phyloP scores from a whole-genome alignment of 2,329 filamentous ascomycete species.

The Pseudogymnoascus sp. region DNA sequence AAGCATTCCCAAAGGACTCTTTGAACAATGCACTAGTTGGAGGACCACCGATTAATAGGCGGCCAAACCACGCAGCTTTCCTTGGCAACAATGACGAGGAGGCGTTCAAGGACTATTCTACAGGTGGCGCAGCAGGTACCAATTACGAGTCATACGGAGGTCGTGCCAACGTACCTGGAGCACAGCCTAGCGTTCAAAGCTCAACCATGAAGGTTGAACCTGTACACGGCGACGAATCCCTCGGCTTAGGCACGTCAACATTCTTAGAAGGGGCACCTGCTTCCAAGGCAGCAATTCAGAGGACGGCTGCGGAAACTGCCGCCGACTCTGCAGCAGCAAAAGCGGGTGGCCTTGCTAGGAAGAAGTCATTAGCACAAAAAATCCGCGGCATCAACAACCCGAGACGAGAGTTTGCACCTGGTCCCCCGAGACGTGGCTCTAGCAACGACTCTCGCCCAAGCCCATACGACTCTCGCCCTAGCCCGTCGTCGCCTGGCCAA shows the following conservation, averaged over 20 bases:
- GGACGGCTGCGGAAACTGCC: slow-evolving; percentile 55
- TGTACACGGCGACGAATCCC: slow-evolving; percentile 75
- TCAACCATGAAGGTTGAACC: slow-evolving; percentile 59
- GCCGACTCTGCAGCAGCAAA: slow-evolving; percentile 45
- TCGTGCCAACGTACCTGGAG: slow-evolving; percentile 31
- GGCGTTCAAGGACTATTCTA: slow-evolving; percentile 73
- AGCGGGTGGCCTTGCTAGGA: slow-evolving; percentile 61
- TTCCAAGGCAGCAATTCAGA: slow-evolving; percentile 69
- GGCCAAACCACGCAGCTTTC: slow-evolving; percentile 80
- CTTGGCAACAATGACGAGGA: slow-evolving; percentile 76
- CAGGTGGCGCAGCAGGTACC: slow-evolving; percentile 31
- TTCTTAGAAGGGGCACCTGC: slow-evolving; percentile 93
- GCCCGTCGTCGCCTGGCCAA: slow-evolving; percentile 29
- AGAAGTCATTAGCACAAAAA: slow-evolving; percentile 91
- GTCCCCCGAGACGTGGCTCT: slow-evolving; percentile 50
- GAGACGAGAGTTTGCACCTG: slow-evolving; percentile 41
- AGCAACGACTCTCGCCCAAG: slow-evolving; percentile 46
- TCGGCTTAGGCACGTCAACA: slow-evolving; percentile 86
- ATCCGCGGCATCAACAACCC: slow-evolving; percentile 76
- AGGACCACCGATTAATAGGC: slow-evolving; percentile 71
- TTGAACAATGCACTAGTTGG: slow-evolving; percentile 89
- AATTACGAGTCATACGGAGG: slow-evolving; percentile 35
- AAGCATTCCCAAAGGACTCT: slow-evolving; percentile 88
- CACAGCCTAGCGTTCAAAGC: slow-evolving; percentile 52
- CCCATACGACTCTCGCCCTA: slow-evolving; percentile 41